Evolutionary conservation across 2,329 filamentous ascomycete genomes (phyloP).

Genomic region (Didymella segeticola): DNA sequence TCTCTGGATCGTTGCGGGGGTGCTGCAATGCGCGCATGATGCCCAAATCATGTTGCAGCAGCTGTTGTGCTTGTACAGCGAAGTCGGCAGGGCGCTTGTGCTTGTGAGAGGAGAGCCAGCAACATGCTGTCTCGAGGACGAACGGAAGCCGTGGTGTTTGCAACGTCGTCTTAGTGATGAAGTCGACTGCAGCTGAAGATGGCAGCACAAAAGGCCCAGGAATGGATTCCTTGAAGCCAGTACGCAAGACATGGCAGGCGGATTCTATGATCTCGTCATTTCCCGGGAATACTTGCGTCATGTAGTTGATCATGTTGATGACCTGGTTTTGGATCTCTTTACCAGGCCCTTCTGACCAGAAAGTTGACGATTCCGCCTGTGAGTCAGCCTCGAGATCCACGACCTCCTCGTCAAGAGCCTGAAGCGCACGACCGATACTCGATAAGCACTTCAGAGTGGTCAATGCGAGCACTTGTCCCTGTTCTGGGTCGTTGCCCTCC

Average conservation of each 20-base stretch:
- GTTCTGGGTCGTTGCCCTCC: conserved; percentile 45
- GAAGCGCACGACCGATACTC: conserved; percentile 74
- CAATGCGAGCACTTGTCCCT: conserved; percentile 53
- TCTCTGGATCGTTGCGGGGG: conserved; percentile 71
- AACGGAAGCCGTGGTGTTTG: conserved; percentile 71
- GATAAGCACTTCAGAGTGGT: conserved; percentile 71
- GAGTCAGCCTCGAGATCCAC: conserved; percentile 69
- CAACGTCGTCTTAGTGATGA: conserved; percentile 65
- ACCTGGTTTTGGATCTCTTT: conserved; percentile 60
- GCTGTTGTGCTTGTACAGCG: conserved; percentile 35
- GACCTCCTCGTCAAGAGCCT: conserved; percentile 69
- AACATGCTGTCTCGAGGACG: conserved; percentile 74
- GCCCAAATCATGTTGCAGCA: conserved; percentile 66
- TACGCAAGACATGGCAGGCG: conserved; percentile 73
- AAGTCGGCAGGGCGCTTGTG: conserved; percentile 51
- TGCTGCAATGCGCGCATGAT: conserved; percentile 69
- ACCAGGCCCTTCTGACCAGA: conserved; percentile 60
- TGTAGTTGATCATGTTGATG: conserved; percentile 57
- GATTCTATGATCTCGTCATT: conserved; percentile 74
- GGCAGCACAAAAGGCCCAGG: conserved; percentile 81
- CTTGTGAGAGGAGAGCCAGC: conserved; percentile 61
- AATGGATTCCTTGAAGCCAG: conserved; percentile 76
- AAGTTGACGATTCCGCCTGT: conserved; percentile 39
- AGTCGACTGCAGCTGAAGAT: conserved; percentile 68
- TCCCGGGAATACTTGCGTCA: conserved; percentile 61